Base-by-base conservation (phyloP, 2,329 filamentous ascomycete species). In the Aspergillus arachidicola region DNA sequence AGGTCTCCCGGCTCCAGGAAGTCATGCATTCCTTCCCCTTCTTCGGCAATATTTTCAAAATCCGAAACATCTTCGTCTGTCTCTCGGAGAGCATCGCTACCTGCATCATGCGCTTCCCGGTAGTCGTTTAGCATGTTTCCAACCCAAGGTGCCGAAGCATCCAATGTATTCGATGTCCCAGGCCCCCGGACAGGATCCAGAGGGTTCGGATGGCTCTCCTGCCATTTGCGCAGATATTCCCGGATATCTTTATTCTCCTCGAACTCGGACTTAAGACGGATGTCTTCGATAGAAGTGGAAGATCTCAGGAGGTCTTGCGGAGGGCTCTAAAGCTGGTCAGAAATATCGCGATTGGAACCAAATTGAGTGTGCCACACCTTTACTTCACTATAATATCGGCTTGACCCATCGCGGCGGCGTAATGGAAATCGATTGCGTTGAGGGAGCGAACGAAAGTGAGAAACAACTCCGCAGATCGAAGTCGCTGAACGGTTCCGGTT, bases 1-100 rank as follows among this genome's bases (percentile, higher is more conserved):
- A 82, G 34, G 62, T 82, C 79, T 16, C 80, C 80, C 1, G 77
- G 76, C 51, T 77, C 75, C 6, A 82, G 67, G 55, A 76, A 77
- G 2, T 70, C 66, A 19, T 70, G 66, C 10, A 64, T 57, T 6
- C 69, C 68, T 41, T 76, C 72, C 21, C 72, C 71, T 53, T 79
- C 74, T 19, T 75, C 74, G 2, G 70, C 69, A 41, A 66, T 32
- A 9, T 72, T 66, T 1, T 68, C 64, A 46, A 72, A 72, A 19
- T 75, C 73, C 14, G 70, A 64, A 16, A 68, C 50, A 21, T 74
- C 72, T 1, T 73, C 69, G 21, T 73, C 68, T 6, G 63, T 63
- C 30, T 63, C 58, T n/a, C 69, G 69, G 16, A 72, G 46, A 21
- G 59, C 64, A 62, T 75, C 72, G 59, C 71, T 71, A n/a, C 65